Evolutionary conservation across 768 basidiomycete genomes (phyloP).

Genomic region (Cyclocybe aegerita): DNA sequence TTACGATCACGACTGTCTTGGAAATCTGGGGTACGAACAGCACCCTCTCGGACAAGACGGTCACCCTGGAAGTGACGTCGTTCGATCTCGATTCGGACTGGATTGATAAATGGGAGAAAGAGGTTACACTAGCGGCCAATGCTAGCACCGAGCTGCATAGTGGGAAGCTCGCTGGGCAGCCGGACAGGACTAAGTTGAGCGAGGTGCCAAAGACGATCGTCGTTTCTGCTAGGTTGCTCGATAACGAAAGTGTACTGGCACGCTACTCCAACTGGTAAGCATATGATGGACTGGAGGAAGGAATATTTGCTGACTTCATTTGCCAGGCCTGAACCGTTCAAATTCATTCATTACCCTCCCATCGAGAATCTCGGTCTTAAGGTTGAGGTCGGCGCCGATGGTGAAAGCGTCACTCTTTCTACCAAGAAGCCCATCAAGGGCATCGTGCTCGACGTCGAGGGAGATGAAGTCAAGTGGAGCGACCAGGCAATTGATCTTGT

Average conservation of each 20-base stretch:
- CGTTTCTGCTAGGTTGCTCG: slow-evolving; percentile 67
- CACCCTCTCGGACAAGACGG: slow-evolving; percentile 56
- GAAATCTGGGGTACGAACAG: slow-evolving; percentile 91
- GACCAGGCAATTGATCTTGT: slow-evolving; percentile 93
- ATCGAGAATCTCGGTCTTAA: slow-evolving; percentile 57
- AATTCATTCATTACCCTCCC: slow-evolving; percentile 82
- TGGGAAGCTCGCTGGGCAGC: slow-evolving; percentile 71
- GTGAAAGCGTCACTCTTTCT: slow-evolving; percentile 58
- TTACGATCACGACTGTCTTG: slow-evolving; percentile 64
- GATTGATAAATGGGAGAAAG: slow-evolving; percentile 48
- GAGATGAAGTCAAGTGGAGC: slow-evolving; percentile 73
- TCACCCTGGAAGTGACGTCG: slow-evolving; percentile 59
- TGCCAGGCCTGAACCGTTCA: slow-evolving; percentile 91
- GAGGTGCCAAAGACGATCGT: slow-evolving; percentile 68
- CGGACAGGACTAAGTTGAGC: slow-evolving; percentile 61
- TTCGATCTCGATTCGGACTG: slow-evolving; percentile 69
- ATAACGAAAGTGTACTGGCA: slow-evolving; percentile 57
- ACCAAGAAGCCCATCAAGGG: slow-evolving; percentile 80
- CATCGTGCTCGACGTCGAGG: slow-evolving; percentile 76
- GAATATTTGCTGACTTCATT: not conserved
- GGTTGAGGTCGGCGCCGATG: slow-evolving; percentile 48
- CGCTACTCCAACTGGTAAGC: slow-evolving; percentile 77
- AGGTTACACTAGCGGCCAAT: slow-evolving; percentile 65
- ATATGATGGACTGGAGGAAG: not conserved
- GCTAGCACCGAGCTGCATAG: slow-evolving; percentile 82